A percentile compares a stretch with the other conserved stretches of the same genome.
Conservation (phyloP, 1,284 basidiomycete species). For the Ganoderma boninense region DNA sequence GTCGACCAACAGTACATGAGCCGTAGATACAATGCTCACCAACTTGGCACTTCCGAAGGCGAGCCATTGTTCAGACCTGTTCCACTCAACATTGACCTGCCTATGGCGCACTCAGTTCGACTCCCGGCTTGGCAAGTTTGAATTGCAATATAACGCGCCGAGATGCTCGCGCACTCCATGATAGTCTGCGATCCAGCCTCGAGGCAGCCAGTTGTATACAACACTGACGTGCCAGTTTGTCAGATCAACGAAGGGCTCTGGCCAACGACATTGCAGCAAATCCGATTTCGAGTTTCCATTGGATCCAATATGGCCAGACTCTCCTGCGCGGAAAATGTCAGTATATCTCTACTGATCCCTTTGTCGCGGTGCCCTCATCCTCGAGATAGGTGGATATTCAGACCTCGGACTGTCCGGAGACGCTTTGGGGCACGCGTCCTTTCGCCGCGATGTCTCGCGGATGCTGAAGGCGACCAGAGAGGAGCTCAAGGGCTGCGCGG, state of each 20-base stretch:
- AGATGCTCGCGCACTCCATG: slow-evolving; percentile 56
- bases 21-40: background rate
- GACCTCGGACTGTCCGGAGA: slow-evolving; percentile 40
- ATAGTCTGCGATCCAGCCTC: slow-evolving; percentile 52
- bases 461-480: slow-evolving; percentile 52
- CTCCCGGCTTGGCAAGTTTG: too few species aligned
- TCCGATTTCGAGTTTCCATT: slow-evolving; percentile 50
- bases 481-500: slow-evolving; percentile 54
- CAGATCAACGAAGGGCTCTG: slow-evolving; percentile 32
- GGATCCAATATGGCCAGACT: slow-evolving; percentile 54
- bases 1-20: slow-evolving; percentile 5
- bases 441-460: slow-evolving; percentile 50
- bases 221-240: background rate
- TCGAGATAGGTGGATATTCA: slow-evolving; percentile 49
- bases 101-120: slow-evolving; percentile 40
- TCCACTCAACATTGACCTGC: slow-evolving; percentile 48
- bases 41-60: background rate
- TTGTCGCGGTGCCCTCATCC: background rate
- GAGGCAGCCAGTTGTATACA: slow-evolving; percentile 32
- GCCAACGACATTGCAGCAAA: slow-evolving; percentile 53
- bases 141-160: slow-evolving; percentile 21
- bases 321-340: slow-evolving; percentile 52
- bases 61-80: too few species aligned
- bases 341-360: slow-evolving; percentile 48
- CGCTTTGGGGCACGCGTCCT: slow-evolving; percentile 43